Percentiles rank a stretch among this genome's conserved stretches.
These are phyloP conservation scores for Zasmidium citrigriseum DNA, from an alignment of 2,329 filamentous ascomycete genomes.

Conservation along the genomic window DNA sequence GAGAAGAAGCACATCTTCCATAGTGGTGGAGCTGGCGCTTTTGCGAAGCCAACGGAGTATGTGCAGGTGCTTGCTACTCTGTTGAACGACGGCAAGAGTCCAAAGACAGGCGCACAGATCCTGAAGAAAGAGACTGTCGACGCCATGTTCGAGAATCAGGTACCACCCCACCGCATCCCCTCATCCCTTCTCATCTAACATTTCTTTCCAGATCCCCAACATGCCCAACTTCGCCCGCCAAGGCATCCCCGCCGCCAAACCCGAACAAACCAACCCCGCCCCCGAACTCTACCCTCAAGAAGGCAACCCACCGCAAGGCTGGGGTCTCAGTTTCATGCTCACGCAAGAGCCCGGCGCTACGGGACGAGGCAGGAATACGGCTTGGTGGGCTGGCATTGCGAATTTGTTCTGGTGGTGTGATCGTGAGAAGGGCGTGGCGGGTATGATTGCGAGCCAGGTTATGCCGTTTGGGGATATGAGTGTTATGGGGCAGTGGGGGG, in stretches of 20 bases:
- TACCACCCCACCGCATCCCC: constrained; percentile 32
- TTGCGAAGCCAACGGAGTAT: constrained; percentile 62
- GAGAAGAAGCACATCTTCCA: constrained; percentile 49
- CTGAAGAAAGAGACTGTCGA: constrained; percentile 60
- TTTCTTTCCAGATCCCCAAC: constrained; percentile 43
- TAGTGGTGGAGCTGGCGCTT: constrained; percentile 61
- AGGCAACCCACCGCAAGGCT: constrained; percentile 46
- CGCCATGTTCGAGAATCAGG: constrained; percentile 57
- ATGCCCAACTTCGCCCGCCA: constrained; percentile 37
- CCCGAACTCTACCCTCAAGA: constrained; percentile 40
- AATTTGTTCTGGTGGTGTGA: constrained; percentile 42
- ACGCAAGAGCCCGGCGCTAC: constrained; percentile 36
- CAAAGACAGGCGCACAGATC: constrained; percentile 56
- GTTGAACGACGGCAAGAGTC: constrained; percentile 64
- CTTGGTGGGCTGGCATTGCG: constrained; percentile 39
- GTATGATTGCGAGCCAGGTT: constrained; percentile 40
- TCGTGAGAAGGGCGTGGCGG: constrained; percentile 37
- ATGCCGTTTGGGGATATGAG: constrained; percentile 39
- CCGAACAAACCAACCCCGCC: constrained; percentile 37
- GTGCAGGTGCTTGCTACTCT: constrained; percentile 62
- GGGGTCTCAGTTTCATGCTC: constrained; percentile 51
- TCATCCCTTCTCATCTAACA: not conserved
- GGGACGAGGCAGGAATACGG: constrained; percentile 36
- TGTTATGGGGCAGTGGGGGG: constrained; percentile 37
- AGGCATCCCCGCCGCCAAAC: constrained; percentile 35